Conservation (phyloP, 1,284 basidiomycete species). For the Cryptococcus floricola region DNA sequence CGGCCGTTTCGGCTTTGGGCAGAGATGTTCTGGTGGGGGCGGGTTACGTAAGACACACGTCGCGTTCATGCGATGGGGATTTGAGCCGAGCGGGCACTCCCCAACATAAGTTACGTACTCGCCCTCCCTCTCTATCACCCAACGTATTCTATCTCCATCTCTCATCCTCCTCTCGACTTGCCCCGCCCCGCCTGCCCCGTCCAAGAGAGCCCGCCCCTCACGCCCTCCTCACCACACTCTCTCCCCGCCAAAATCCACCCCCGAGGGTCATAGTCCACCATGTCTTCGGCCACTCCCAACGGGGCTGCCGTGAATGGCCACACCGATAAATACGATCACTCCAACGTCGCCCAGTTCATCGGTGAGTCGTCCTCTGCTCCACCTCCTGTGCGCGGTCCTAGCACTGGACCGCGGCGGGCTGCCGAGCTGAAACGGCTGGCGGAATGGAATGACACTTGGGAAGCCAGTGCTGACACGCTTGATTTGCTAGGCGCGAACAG, state of each 20-base stretch:
- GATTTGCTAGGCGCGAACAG: slow-evolving; percentile 75
- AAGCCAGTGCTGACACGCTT: background rate
- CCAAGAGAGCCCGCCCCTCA: background rate
- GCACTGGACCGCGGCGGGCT: background rate
- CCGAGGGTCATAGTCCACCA: slow-evolving; percentile 4
- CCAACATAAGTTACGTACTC: background rate
- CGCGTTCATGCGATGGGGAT: no score
- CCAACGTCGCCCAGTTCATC: slow-evolving; percentile 79
- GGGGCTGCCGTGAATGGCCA: slow-evolving; percentile 18
- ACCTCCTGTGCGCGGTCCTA: background rate
- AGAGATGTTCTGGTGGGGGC: no score
- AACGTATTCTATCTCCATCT: no score
- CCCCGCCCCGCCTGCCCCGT: background rate
- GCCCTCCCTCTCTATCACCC: background rate
- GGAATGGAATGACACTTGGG: background rate
- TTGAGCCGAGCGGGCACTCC: no score
- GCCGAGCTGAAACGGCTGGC: background rate
- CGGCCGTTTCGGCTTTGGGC: no score
- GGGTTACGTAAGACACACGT: no score
- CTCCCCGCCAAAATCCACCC: background rate
- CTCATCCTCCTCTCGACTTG: background rate
- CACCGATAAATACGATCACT: slow-evolving; percentile 48
- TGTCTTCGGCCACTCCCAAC: slow-evolving; percentile 27
- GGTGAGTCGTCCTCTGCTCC: slow-evolving; percentile 47
- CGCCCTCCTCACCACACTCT: background rate